These are phyloP conservation scores for Nicotiana otophora DNA, from an alignment of 257 asterid species.

Conservation along the genomic window DNA sequence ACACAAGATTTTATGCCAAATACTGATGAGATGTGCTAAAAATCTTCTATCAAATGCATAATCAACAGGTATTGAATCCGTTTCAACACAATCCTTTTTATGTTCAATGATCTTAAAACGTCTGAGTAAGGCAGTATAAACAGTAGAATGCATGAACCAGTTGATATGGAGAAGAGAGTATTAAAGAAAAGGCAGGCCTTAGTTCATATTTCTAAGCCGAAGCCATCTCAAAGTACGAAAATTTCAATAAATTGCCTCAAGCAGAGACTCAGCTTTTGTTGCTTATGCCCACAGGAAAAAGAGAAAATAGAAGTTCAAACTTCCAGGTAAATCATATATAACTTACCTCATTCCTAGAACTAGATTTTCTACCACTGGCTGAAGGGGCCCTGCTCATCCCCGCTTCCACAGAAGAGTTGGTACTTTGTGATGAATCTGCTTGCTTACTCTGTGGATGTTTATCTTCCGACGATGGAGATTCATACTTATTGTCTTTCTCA, in stretches of 20 bases:
- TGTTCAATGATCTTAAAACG: background rate
- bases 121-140: background rate
- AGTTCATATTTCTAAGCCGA: background rate
- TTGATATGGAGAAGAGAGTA: background rate
- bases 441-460: slow-evolving; percentile 31
- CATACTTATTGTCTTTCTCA: slow-evolving; percentile 42
- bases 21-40: background rate
- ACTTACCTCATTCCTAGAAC: slow-evolving; percentile 61
- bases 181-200: background rate
- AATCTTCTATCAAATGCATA: background rate
- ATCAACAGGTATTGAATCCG: background rate
- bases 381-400: slow-evolving; percentile 22
- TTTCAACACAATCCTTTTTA: background rate
- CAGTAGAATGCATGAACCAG: background rate
- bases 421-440: slow-evolving; percentile 24
- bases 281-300: background rate
- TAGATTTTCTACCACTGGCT: slow-evolving; percentile 40
- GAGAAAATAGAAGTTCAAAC: background rate
- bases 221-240: background rate
- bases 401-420: slow-evolving; percentile 23
- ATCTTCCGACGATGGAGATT: slow-evolving; percentile 15
- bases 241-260: slow-evolving; percentile 8
- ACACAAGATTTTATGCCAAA: background rate
- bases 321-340: background rate
- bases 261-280: background rate